A percentile compares a stretch with the other conserved stretches of the same genome.
phyloP scores from a whole-genome alignment of 2,329 filamentous ascomycete species.

The Apiospora sp. region DNA sequence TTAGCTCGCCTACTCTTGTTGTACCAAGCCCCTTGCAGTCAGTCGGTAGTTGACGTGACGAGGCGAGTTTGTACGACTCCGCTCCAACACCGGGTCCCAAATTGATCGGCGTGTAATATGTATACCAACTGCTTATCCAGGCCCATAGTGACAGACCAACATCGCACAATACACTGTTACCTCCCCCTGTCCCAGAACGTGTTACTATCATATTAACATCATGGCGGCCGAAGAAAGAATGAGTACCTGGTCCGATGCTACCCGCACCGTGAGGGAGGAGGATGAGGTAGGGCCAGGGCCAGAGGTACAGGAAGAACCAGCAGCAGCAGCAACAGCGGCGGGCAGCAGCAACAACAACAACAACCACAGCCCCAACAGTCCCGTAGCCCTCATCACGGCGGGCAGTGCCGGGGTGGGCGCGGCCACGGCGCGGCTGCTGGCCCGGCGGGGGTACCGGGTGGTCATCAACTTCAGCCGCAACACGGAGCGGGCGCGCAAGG shows the following conservation, averaged over 20 bases:
- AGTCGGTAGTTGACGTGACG: neutral
- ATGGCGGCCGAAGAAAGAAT: neutral
- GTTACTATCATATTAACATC: neutral
- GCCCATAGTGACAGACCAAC: neutral
- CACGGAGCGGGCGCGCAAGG: slow-evolving; percentile 63
- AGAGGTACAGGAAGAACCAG: neutral
- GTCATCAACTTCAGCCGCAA: slow-evolving; percentile 77
- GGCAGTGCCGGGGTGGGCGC: slow-evolving; percentile 74
- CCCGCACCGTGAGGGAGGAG: neutral
- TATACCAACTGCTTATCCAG: neutral
- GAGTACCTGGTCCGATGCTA: slow-evolving; percentile 11
- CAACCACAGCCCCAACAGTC: slow-evolving; percentile 12
- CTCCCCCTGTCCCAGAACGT: neutral
- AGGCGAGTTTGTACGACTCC: neutral
- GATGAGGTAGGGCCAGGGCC: neutral
- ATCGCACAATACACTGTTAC: neutral
- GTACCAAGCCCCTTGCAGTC: neutral
- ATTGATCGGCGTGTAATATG: neutral
- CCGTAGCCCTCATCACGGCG: slow-evolving; percentile 57
- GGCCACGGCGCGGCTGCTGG: slow-evolving; percentile 71
- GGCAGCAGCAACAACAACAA: neutral
- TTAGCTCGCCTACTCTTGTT: too few species aligned
- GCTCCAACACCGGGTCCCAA: neutral
- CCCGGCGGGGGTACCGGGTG: slow-evolving; percentile 71
- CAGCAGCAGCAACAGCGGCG: neutral